Conservation (phyloP, 257 asterid genomes). For the Eucommia ulmoides region DNA sequence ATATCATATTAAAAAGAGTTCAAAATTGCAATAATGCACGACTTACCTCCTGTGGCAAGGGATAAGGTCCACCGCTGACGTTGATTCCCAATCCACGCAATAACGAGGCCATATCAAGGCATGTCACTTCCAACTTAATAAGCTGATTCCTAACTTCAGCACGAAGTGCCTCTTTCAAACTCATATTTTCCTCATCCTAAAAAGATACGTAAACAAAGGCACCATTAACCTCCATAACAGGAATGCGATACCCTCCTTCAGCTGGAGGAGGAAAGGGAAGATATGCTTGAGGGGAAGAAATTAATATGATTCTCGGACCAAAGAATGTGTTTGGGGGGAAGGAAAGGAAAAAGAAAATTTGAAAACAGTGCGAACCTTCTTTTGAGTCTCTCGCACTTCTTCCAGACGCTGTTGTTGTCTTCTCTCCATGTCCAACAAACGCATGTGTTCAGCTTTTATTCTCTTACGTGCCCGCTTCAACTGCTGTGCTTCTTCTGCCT, state of each 20-base stretch:
- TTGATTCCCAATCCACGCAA: slow-evolving; percentile 49
- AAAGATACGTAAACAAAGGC: no score
- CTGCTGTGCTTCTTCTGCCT: slow-evolving; percentile 86
- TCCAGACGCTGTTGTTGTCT: slow-evolving; percentile 84
- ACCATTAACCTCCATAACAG: not conserved
- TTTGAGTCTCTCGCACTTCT: slow-evolving; percentile 67
- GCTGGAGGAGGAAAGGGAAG: not conserved
- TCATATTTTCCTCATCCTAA: slow-evolving; percentile 84
- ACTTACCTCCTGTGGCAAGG: slow-evolving; percentile 53
- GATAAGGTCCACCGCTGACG: slow-evolving; percentile 37
- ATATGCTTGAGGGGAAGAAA: not conserved
- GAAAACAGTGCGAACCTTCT: slow-evolving; percentile 44
- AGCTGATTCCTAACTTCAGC: slow-evolving; percentile 54
- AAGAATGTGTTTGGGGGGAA: no score
- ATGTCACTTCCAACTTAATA: slow-evolving; percentile 37
- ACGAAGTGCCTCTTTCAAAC: slow-evolving; percentile 68
- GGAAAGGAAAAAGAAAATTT: not conserved
- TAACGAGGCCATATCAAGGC: slow-evolving; percentile 60
- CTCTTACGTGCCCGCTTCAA: slow-evolving; percentile 48
- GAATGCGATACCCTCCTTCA: not conserved
- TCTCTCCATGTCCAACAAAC: slow-evolving; percentile 79
- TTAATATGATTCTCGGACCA: no score
- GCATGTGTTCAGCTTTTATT: slow-evolving; percentile 63
- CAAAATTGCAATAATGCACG: not conserved
- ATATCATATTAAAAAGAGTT: not conserved